phyloP scores from a whole-genome alignment of 768 basidiomycete genomes.

The Tylopilus plumbeoviolaceoides region DNA sequence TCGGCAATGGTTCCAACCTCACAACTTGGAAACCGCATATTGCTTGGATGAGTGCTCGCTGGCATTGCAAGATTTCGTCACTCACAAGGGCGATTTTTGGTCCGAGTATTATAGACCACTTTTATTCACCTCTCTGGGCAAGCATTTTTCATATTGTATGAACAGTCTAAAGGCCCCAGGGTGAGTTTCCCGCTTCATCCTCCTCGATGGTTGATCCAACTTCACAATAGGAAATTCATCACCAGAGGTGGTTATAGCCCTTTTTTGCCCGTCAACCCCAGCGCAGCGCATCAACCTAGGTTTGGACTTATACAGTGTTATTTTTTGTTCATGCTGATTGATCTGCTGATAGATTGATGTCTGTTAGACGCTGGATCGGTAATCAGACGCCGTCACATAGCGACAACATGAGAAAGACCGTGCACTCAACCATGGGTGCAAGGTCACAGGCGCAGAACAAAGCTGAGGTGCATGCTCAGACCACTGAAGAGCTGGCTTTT shows the following conservation, averaged over 20 bases:
- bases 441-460: slow-evolving; percentile 25
- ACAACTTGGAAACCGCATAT: slow-evolving; percentile 67
- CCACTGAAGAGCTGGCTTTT: slow-evolving; percentile 57
- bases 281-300: slow-evolving; percentile 36
- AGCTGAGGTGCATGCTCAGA: slow-evolving; percentile 30
- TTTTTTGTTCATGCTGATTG: slow-evolving; percentile 19
- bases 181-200: slow-evolving; percentile 35
- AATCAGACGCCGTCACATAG: slow-evolving; percentile 41
- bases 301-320: slow-evolving; percentile 17
- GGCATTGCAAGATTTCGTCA: slow-evolving; percentile 58
- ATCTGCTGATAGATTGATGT: slow-evolving; percentile 52
- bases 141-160: slow-evolving; percentile 93
- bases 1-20: slow-evolving; percentile 78
- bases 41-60: slow-evolving; percentile 58
- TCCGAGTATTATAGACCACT: slow-evolving; percentile 84
- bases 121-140: slow-evolving; percentile 78
- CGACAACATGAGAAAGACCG: slow-evolving; percentile 40
- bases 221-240: slow-evolving; percentile 55
- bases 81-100: slow-evolving; percentile 72
- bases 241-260: slow-evolving; percentile 70
- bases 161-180: slow-evolving; percentile 82
- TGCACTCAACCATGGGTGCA: slow-evolving; percentile 27
- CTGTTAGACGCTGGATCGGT: slow-evolving; percentile 74
- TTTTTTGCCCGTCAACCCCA: slow-evolving; percentile 58
- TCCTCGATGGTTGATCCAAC: neutral